Conservation (phyloP, 345 rosid species). For the Hypericum androsaemum region DNA sequence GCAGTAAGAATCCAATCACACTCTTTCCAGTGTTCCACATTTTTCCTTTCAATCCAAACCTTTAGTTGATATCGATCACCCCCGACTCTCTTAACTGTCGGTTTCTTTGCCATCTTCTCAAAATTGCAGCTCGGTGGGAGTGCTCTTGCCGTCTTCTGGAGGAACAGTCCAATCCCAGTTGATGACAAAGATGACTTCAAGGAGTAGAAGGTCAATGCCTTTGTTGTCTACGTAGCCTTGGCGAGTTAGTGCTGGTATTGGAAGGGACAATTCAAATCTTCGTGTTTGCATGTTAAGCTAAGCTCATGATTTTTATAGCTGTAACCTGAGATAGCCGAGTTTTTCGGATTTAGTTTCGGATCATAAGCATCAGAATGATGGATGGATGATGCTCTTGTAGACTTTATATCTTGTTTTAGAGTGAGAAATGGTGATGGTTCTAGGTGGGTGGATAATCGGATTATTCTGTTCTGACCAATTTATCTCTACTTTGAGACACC, state of each 20-base stretch:
- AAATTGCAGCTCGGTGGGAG: slow-evolving; percentile 93
- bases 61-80: no score
- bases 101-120: not conserved
- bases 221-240: no score
- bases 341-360: no score
- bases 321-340: not conserved
- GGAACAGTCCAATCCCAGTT: slow-evolving; percentile 61
- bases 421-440: no score
- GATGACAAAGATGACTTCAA: slow-evolving; percentile 91
- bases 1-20: slow-evolving; percentile 44
- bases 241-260: not conserved
- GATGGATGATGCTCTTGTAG: no score
- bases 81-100: not conserved
- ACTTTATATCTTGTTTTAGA: no score
- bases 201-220: slow-evolving; percentile 28
- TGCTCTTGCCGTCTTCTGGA: slow-evolving; percentile 86
- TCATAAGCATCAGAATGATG: no score
- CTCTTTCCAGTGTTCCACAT: not conserved
- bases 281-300: not conserved
- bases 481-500: no score
- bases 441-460: no score
- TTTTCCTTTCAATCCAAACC: slow-evolving; percentile 2
- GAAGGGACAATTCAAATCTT: not conserved
- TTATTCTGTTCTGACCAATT: no score
- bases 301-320: not conserved